phyloP scores from a whole-genome alignment of 1,284 basidiomycete genomes.

The Sporisorium exsertum region DNA sequence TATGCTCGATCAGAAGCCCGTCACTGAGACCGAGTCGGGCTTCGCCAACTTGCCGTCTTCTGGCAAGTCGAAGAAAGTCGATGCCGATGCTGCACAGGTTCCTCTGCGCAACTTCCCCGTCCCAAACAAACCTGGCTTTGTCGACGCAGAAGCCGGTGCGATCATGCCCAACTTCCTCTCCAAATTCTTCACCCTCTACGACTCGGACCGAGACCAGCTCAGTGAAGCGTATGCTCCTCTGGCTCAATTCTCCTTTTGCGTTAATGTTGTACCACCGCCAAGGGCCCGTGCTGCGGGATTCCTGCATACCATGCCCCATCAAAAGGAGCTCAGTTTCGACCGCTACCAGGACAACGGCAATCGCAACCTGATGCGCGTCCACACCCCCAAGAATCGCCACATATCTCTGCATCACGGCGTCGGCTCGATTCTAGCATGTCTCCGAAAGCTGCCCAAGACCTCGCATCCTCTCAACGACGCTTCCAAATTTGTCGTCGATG shows the following conservation, averaged over 20 bases:
- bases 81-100: conserved; percentile 59
- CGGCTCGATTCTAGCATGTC: conserved; percentile 76
- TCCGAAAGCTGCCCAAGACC: conserved; percentile 79
- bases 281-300: conserved; percentile 71
- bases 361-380: conserved; percentile 66
- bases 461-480: conserved; percentile 78
- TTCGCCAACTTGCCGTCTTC: conserved; percentile 80
- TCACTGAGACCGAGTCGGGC: conserved; percentile 76
- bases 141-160: conserved; percentile 78
- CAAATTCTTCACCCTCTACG: conserved; percentile 83
- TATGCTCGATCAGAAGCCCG: conserved; percentile 75
- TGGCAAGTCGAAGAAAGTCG: conserved; percentile 48
- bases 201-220: conserved; percentile 79
- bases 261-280: conserved; percentile 85
- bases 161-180: conserved; percentile 79
- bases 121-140: conserved; percentile 79
- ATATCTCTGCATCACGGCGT: conserved; percentile 76
- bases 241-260: conserved; percentile 88
- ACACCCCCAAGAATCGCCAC: conserved; percentile 48
- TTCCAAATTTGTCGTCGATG: conserved; percentile 85
- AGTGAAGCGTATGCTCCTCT: conserved; percentile 81
- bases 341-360: conserved; percentile 73
- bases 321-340: conserved; percentile 81
- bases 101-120: conserved; percentile 75
- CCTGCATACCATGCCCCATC: conserved; percentile 76